Conservation (phyloP, 2,329 filamentous ascomycete genomes). For the Aspergillus tanneri region DNA sequence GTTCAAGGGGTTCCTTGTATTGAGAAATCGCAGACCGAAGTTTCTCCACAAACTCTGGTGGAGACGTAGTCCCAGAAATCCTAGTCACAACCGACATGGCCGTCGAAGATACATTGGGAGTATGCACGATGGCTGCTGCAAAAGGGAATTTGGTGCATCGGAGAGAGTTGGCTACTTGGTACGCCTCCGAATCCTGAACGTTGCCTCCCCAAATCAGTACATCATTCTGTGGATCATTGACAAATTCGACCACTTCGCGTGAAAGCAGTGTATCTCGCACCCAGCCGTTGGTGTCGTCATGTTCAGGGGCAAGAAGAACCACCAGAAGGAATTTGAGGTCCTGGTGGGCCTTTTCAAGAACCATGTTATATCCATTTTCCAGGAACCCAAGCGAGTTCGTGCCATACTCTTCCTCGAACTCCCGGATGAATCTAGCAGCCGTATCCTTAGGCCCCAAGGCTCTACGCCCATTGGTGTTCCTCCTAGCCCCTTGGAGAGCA, state of each 20-base stretch:
- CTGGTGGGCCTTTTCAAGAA: slow-evolving; percentile 83
- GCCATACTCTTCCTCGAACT: slow-evolving; percentile 94
- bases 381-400: slow-evolving; percentile 66
- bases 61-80: slow-evolving; percentile 68
- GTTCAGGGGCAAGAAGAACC: slow-evolving; percentile 83
- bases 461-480: slow-evolving; percentile 67
- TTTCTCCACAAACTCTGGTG: slow-evolving; percentile 71
- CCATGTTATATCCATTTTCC: slow-evolving; percentile 88
- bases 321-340: slow-evolving; percentile 91
- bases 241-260: slow-evolving; percentile 68
- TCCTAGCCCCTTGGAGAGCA: slow-evolving; percentile 45
- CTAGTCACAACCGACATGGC: slow-evolving; percentile 89
- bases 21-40: slow-evolving; percentile 70
- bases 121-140: slow-evolving; percentile 80
- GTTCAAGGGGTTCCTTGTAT: slow-evolving; percentile 72
- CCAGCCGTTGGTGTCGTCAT: slow-evolving; percentile 85
- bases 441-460: slow-evolving; percentile 82
- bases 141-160: slow-evolving; percentile 93
- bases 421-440: slow-evolving; percentile 80
- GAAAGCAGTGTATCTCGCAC: slow-evolving; percentile 78
- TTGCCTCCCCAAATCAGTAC: slow-evolving; percentile 91
- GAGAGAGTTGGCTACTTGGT: slow-evolving; percentile 84
- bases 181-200: slow-evolving; percentile 88
- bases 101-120: slow-evolving; percentile 76
- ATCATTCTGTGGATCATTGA: slow-evolving; percentile 73